Conservation (phyloP, 352 stramenopile genomes). For the Albugo candida region DNA sequence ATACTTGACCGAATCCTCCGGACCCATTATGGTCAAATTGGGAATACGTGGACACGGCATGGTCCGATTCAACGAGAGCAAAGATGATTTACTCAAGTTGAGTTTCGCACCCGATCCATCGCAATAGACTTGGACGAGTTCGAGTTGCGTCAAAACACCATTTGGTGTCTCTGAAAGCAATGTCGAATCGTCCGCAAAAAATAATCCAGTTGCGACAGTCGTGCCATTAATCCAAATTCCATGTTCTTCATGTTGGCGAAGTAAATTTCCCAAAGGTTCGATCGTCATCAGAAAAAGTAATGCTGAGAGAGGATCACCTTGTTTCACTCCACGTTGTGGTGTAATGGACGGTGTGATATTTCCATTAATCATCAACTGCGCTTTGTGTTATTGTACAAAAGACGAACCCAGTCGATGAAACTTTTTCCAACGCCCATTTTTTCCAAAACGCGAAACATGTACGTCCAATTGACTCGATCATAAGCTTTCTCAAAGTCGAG, state of each 20-base stretch:
- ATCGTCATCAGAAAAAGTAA: constrained; percentile 9
- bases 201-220: constrained; percentile 1
- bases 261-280: constrained; percentile 10
- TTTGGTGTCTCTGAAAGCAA: neutral
- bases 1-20: constrained; percentile 2
- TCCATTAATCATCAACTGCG: constrained; percentile 5
- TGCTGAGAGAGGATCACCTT: constrained; percentile 11
- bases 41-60: neutral
- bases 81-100: constrained; percentile 6
- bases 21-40: neutral
- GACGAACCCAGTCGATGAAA: constrained; percentile 1
- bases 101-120: constrained; percentile 6
- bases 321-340: constrained; percentile 8
- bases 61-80: constrained; percentile 3
- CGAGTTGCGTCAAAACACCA: constrained; percentile 2
- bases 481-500: constrained; percentile 14
- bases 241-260: neutral
- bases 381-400: constrained; percentile 2
- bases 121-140: constrained; percentile 10
- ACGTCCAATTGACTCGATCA: constrained; percentile 1
- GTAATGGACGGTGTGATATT: neutral
- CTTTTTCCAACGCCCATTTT: neutral
- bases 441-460: constrained; percentile 1
- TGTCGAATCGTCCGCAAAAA: constrained; percentile 13
- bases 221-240: neutral